phyloP scores from a whole-genome alignment of 495 filamentous ascomycete species.

The Neurospora discreta region DNA sequence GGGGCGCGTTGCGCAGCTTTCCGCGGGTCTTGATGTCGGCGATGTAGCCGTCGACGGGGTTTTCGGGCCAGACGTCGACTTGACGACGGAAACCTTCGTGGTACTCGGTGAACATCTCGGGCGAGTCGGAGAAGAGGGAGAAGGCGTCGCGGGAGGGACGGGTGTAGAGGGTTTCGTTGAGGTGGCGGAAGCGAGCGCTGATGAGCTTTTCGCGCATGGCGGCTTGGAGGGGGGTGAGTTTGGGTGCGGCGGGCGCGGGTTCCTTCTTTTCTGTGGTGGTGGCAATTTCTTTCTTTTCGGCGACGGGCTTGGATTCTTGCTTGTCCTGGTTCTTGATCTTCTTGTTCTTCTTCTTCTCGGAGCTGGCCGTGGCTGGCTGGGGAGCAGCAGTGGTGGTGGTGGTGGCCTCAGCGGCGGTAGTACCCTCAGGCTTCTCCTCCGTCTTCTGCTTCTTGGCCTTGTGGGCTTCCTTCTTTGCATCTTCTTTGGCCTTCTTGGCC shows the following conservation, averaged over 20 bases:
- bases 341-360: slow-evolving; percentile 25
- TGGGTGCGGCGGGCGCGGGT: slow-evolving; percentile 23
- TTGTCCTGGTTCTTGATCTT: slow-evolving; percentile 19
- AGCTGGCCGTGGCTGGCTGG: slow-evolving; percentile 3
- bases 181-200: slow-evolving; percentile 89
- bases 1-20: slow-evolving; percentile 24
- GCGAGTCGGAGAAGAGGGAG: slow-evolving; percentile 63
- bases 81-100: slow-evolving; percentile 91
- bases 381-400: not conserved
- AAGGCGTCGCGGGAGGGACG: slow-evolving; percentile 71
- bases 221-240: slow-evolving; percentile 82
- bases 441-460: slow-evolving; percentile 25
- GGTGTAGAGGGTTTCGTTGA: slow-evolving; percentile 94
- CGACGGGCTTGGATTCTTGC: not conserved
- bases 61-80: slow-evolving; percentile 90
- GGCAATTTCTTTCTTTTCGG: slow-evolving; percentile 13
- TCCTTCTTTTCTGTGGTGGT: not conserved
- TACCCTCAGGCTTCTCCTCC: slow-evolving; percentile 1
- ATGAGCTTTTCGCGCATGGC: slow-evolving; percentile 89
- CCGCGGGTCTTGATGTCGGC: slow-evolving; percentile 47
- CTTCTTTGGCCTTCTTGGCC: slow-evolving; percentile 21
- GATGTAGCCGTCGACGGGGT: slow-evolving; percentile 82
- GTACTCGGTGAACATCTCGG: slow-evolving; percentile 88
- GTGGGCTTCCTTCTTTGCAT: slow-evolving; percentile 30
- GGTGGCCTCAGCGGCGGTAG: not conserved